Conservation (phyloP, 1,284 basidiomycete species). For the Boletus mariae region DNA sequence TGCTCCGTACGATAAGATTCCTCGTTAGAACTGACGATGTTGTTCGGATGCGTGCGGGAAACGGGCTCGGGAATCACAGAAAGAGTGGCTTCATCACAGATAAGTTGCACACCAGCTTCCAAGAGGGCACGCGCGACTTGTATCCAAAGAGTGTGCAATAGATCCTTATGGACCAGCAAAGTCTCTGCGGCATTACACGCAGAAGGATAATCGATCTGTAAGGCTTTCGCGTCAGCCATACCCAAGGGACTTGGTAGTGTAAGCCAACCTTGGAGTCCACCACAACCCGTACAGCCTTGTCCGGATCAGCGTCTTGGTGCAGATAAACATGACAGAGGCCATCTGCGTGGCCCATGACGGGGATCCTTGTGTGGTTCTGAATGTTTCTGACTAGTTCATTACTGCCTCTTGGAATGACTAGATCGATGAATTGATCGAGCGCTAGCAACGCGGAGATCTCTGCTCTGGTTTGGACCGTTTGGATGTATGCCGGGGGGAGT, state of each 20-base stretch:
- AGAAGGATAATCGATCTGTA: slow-evolving; percentile 88
- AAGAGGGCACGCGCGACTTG: slow-evolving; percentile 74
- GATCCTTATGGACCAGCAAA: slow-evolving; percentile 75
- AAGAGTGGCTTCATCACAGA: slow-evolving; percentile 73
- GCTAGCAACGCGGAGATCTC: slow-evolving; percentile 86
- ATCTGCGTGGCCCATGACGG: slow-evolving; percentile 99
- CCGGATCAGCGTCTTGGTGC: slow-evolving; percentile 75
- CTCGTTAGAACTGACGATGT: slow-evolving; percentile 50
- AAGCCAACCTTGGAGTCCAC: slow-evolving; percentile 85
- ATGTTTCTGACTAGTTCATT: slow-evolving; percentile 88
- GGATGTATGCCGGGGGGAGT: slow-evolving; percentile 81
- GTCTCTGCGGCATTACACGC: slow-evolving; percentile 96
- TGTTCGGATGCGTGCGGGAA: slow-evolving; percentile 34
- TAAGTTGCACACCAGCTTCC: slow-evolving; percentile 66
- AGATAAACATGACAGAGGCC: slow-evolving; percentile 90
- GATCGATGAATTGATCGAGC: slow-evolving; percentile 90
- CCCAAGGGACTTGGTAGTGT: neutral
- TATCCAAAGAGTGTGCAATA: slow-evolving; percentile 77
- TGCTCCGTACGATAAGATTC: slow-evolving; percentile 86
- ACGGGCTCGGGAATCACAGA: slow-evolving; percentile 41
- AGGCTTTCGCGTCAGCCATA: neutral
- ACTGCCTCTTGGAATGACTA: slow-evolving; percentile 95
- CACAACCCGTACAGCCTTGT: slow-evolving; percentile 79
- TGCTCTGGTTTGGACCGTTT: slow-evolving; percentile 88
- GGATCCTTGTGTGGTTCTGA: slow-evolving; percentile 87